A percentile compares a stretch with the other conserved stretches of the same genome.
These are phyloP conservation scores for Hansenula lynferdii DNA, from an alignment of 1,139 yeast species.

Conservation along the genomic window DNA sequence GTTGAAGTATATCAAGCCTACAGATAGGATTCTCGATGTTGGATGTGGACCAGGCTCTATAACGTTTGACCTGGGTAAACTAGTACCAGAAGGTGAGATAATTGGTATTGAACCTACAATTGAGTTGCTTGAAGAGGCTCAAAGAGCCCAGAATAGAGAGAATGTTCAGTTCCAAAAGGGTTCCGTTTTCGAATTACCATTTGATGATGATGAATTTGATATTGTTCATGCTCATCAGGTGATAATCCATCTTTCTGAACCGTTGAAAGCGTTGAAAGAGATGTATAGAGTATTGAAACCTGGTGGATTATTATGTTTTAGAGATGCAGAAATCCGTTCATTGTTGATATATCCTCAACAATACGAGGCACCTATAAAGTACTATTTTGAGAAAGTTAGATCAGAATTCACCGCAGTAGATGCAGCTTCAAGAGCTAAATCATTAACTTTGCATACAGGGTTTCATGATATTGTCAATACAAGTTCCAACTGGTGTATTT, in stretches of 20 bases:
- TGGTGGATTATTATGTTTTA: constrained; percentile 30
- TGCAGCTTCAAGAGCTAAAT: not conserved
- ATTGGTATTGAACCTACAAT: constrained; percentile 33
- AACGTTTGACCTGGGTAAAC: constrained; percentile 32
- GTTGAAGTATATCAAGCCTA: constrained; percentile 27
- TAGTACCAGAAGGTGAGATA: constrained; percentile 26
- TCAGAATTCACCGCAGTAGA: not conserved
- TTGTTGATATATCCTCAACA: constrained; percentile 22
- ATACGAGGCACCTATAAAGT: constrained; percentile 13
- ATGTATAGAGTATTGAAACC: constrained; percentile 48
- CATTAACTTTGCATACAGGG: not conserved
- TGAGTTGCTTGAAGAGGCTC: constrained; percentile 25
- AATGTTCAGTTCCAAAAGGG: constrained; percentile 30
- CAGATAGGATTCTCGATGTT: constrained; percentile 32
- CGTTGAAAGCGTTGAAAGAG: constrained; percentile 41
- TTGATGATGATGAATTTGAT: constrained; percentile 34
- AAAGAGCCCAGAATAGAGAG: no score
- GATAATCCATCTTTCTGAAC: constrained; percentile 33
- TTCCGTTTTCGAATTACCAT: constrained; percentile 31
- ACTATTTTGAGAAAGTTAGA: not conserved
- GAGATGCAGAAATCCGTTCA: constrained; percentile 29
- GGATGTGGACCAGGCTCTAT: constrained; percentile 43
- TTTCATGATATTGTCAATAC: not conserved
- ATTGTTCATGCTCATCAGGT: constrained; percentile 38
- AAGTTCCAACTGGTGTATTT: constrained; percentile 1